Base-by-base conservation (phyloP, 1,139 yeast genomes). In the Candida freyschussii region DNA sequence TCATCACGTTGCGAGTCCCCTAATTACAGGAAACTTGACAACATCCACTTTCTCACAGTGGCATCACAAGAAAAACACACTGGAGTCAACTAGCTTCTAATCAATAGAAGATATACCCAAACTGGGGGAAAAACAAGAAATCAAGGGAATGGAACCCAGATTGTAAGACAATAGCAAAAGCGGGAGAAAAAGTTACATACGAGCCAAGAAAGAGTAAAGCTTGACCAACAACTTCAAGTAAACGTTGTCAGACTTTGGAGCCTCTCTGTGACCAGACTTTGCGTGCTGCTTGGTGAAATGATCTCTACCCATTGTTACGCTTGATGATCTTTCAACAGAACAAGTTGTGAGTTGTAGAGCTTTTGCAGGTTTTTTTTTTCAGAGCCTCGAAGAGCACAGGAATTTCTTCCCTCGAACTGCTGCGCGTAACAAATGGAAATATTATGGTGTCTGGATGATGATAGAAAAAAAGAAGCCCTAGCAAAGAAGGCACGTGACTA, bases 201-300 rank as follows among this genome's bases (percentile, higher is more conserved):
- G 96, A 75, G 97, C 96, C 73, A 91, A 79, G 94, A 86, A 93
- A 64, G 96, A 73, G 85, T 89, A 91, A 62, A 91, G 78, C 81
- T 89, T 89, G 69, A 91, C 98, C 73, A 91, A 82, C 67, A 91
- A 73, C 73, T 82, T 83, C 75, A 91, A 78, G 95, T 93, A 91
- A 72, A 89, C 96, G 68, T 91, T 93, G 75, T 91, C 96, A 56
- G 97, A 89, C 79, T 87, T 87, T 74, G 98, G 99, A 70, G 96
- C 96, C 64, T 82, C 74, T 77, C 99, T 89, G 85, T 86, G 95
- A 70, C 95, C 82, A 58, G 81, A 74, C 75, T 89, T 85, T 67
- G 75, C 77, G 82, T 91, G 98, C 74, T 87, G 96, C 73, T 87
- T 89, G 68, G 79, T 69, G 72, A 84, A 77, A 78, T 85, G 95